Percentiles rank a stretch among this genome's conserved stretches.
Evolutionary conservation across 73 alveolate genomes (phyloP).

Genomic region (Durusdinium trenchii): DNA sequence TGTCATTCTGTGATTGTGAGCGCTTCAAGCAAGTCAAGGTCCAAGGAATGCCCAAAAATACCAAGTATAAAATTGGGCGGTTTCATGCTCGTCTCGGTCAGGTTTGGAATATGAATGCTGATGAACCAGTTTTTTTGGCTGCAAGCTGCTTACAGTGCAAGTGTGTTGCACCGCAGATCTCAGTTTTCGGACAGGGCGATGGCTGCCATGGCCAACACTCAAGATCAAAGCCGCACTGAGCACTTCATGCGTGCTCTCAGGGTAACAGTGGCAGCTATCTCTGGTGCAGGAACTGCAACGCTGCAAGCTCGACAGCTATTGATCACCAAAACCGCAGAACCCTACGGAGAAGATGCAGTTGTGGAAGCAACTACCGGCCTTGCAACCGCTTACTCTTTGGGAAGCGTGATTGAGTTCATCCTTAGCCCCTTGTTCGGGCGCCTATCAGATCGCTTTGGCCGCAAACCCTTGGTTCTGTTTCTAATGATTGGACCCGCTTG

Average conservation of each 20-base stretch:
- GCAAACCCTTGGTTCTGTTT: conserved; percentile 85
- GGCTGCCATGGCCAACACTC: neutral
- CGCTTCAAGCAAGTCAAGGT: too few relatives aligned
- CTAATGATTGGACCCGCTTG: conserved; percentile 79
- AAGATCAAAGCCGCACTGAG: neutral
- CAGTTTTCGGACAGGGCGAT: too few relatives aligned
- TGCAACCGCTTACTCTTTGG: conserved; percentile 84
- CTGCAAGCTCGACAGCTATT: conserved; percentile 71
- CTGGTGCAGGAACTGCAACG: conserved; percentile 79
- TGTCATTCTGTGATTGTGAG: too few relatives aligned
- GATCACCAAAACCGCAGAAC: conserved; percentile 69
- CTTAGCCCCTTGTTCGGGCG: conserved; percentile 83
- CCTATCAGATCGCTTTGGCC: conserved; percentile 82
- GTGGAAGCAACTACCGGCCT: conserved; percentile 83
- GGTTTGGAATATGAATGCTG: too few relatives aligned
- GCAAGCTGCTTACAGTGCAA: too few relatives aligned
- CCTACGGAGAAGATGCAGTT: conserved; percentile 60
- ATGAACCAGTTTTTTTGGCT: too few relatives aligned
- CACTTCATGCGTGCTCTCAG: conserved; percentile 44
- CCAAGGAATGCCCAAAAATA: too few relatives aligned
- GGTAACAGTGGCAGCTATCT: conserved; percentile 62
- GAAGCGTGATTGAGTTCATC: conserved; percentile 78
- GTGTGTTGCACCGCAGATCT: too few relatives aligned
- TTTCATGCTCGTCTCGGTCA: too few relatives aligned
- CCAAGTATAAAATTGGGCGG: too few relatives aligned